A percentile compares a stretch with the other conserved stretches of the same genome.
Conservation (phyloP, 2,329 filamentous ascomycete species). For the Chaetothyriales sp. region DNA sequence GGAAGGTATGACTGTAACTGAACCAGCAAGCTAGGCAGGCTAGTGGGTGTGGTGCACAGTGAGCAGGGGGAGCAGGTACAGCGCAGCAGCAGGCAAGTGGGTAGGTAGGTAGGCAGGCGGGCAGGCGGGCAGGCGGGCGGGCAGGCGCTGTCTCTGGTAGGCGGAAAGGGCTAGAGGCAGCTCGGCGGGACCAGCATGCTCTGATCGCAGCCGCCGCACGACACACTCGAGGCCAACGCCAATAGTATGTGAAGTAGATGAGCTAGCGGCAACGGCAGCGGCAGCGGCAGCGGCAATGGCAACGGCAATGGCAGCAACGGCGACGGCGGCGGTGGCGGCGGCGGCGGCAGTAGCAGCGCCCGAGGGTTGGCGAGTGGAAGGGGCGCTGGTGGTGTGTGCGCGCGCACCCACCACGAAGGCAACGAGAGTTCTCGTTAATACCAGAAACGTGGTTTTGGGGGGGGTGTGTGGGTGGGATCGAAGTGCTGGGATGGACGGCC, state of each 20-base stretch:
- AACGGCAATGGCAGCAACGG: no score
- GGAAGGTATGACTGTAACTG: not conserved
- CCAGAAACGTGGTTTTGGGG: not conserved
- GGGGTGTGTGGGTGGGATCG: not conserved
- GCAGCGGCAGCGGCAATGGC: not conserved
- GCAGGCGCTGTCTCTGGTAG: not conserved
- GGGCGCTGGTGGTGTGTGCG: no score
- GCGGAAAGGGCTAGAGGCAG: not conserved
- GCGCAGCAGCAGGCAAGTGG: not conserved
- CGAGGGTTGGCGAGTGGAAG: not conserved
- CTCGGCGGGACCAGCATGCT: not conserved
- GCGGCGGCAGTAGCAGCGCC: no score
- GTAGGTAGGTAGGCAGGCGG: no score
- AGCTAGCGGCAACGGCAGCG: not conserved
- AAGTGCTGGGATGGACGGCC: not conserved
- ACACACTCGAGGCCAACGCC: not conserved
- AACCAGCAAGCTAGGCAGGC: not conserved
- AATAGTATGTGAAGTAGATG: not conserved
- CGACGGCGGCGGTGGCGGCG: no score
- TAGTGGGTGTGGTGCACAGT: not conserved
- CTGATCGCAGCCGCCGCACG: not conserved
- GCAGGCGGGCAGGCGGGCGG: no score
- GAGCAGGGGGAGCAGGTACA: not conserved
- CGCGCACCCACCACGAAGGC: not conserved
- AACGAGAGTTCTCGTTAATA: not conserved